Evolutionary conservation across 2,329 filamentous ascomycete genomes (phyloP), one percentile per base, ranked within the genome.

Genomic region (Penicillium palitans): DNA sequence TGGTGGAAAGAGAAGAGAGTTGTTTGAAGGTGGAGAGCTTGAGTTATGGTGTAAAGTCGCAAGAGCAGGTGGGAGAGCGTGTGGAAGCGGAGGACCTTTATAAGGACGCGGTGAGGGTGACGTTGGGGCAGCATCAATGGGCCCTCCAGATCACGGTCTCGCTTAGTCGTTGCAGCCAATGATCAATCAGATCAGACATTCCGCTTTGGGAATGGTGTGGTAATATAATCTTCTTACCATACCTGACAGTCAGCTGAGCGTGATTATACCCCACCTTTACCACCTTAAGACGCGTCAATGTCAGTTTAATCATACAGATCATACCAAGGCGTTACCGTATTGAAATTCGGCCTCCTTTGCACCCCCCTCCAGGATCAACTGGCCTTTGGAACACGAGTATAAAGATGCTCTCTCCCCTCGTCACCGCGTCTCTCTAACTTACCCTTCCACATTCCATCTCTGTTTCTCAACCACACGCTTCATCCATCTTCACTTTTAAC

Each of bases 121-220:
- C 76, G 76, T 76, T 74, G 67, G 71, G 70, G 69, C 66, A 60
- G 67, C 65, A 66, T 69, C 68, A 72, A 73, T 68, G 70, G 67
- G 68, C 65, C 66, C 65, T 73, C 73, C 67, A 79, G 77, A 80
- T 80, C 78, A 80, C 75, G 72, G 73, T 72, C 72, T 76, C 74
- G 72, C 74, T 75, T 74, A 76, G 68, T 57, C 59, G 62, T 69
- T 70, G 66, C 64, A 68, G 58, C 76, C 77, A 79, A 79, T 79
- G 72, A 77, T 31, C 62, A 56, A 41, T 49, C 56, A 66, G 73
- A 76, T 74, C 74, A 75, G 53, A 49, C 48, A 58, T 61, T 41
- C 72, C 67, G 57, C 54, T 72, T 72, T 47, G 17, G 63, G 72
- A 44, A 66, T 69, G 69, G 72, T 44, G 59, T 44, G 1, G 64